phyloP scores from a whole-genome alignment of 805 yeast genomes.

The Lipomyces chichibuensis region DNA sequence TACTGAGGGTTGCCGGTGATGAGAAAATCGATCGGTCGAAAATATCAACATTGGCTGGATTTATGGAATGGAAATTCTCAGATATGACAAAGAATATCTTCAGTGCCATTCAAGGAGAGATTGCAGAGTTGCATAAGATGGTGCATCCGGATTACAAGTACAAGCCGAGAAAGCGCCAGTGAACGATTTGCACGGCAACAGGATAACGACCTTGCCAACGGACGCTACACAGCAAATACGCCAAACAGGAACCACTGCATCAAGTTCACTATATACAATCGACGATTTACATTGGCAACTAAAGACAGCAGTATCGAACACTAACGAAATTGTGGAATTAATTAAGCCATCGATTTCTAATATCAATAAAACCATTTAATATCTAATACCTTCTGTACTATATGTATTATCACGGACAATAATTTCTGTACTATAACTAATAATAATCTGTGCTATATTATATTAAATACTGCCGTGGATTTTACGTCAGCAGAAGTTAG shows the following conservation, averaged over 20 bases:
- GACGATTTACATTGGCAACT: background rate
- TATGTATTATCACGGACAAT: background rate
- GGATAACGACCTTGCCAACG: too few relatives aligned
- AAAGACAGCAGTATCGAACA: background rate
- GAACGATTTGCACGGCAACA: background rate
- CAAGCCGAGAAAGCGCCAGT: background rate
- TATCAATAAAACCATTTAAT: background rate
- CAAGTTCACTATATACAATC: too few relatives aligned
- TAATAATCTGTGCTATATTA: background rate
- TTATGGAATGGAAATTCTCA: background rate
- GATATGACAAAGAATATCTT: background rate
- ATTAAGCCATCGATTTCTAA: background rate
- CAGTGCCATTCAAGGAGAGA: background rate
- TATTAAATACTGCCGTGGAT: background rate
- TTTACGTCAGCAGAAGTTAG: background rate
- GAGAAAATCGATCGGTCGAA: background rate
- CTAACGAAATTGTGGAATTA: background rate
- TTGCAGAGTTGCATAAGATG: background rate
- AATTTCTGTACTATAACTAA: background rate
- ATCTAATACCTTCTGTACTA: background rate
- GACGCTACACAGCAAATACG: too few relatives aligned
- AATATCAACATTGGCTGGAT: background rate
- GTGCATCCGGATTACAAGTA: constrained; percentile 1
- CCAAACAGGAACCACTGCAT: too few relatives aligned
- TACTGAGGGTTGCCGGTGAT: background rate